These are phyloP conservation scores for Eucalyptus rudis DNA, from an alignment of 345 rosid genomes.

Conservation along the genomic window DNA sequence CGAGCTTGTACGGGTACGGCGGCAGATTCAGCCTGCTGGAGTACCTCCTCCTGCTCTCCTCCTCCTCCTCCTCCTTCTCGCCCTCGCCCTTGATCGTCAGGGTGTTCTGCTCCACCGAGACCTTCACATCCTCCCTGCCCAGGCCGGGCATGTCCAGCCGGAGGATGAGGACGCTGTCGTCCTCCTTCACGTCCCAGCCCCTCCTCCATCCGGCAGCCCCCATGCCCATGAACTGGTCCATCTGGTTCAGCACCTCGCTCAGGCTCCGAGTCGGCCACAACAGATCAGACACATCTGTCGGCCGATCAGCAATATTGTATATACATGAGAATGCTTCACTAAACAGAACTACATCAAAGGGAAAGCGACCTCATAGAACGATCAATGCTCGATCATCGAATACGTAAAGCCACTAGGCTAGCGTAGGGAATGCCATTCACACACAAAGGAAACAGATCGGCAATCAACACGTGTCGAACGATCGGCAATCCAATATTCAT, in stretches of 20 bases:
- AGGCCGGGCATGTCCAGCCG: slow-evolving; percentile 36
- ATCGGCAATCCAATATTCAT: not conserved
- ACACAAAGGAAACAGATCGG: too few relatives aligned
- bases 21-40: slow-evolving; percentile 35
- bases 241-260: slow-evolving; percentile 43
- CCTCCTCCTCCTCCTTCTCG: not conserved
- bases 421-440: not conserved
- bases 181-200: slow-evolving; percentile 45
- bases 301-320: not conserved
- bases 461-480: too few relatives aligned
- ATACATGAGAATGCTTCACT: not conserved
- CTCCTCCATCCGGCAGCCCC: slow-evolving; percentile 17
- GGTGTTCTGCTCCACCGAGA: slow-evolving; percentile 36
- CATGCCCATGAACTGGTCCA: slow-evolving; percentile 41
- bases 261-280: slow-evolving; percentile 49
- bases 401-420: not conserved
- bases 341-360: not conserved
- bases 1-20: slow-evolving; percentile 12
- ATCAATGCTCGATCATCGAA: not conserved
- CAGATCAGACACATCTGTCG: slow-evolving; percentile 33
- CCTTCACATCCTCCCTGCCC: slow-evolving; percentile 20
- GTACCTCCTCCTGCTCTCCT: slow-evolving; percentile 31
- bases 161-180: slow-evolving; percentile 3
- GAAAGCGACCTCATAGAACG: not conserved
- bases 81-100: slow-evolving; percentile 52